phyloP scores from a whole-genome alignment of 2,329 filamentous ascomycete species.

The Orbilia javanica region DNA sequence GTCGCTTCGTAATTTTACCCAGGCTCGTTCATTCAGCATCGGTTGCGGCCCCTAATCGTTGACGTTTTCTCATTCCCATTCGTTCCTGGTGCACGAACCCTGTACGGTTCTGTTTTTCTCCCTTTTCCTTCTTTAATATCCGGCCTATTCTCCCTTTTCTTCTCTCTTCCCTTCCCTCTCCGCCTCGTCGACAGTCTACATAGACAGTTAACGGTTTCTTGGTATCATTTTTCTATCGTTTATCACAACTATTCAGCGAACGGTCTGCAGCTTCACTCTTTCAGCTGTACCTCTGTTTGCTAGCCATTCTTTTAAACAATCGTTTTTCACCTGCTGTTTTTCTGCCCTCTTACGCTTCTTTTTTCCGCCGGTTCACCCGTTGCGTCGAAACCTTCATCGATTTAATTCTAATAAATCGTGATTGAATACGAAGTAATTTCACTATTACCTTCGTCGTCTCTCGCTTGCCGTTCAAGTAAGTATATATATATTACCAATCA shows the following conservation, averaged over 20 bases:
- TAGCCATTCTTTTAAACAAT: conserved; percentile 62
- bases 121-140: conserved; percentile 61
- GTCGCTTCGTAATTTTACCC: conserved; percentile 58
- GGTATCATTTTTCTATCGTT: conserved; percentile 61
- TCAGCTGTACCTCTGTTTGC: conserved; percentile 63
- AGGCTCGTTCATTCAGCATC: conserved; percentile 58
- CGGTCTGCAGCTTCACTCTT: conserved; percentile 62
- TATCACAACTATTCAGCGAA: conserved; percentile 61
- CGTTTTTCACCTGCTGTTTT: conserved; percentile 57
- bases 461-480: conserved; percentile 53
- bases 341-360: conserved; percentile 1
- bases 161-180: conserved; percentile 43
- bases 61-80: conserved; percentile 50
- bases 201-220: conserved; percentile 59
- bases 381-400: conserved; percentile 30
- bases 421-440: conserved; percentile 54
- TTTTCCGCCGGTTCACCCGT: conserved; percentile 25
- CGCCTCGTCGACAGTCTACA: conserved; percentile 60
- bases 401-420: conserved; percentile 57
- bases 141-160: conserved; percentile 62
- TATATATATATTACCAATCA: background rate
- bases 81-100: conserved; percentile 59
- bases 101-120: conserved; percentile 58
- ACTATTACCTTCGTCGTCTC: conserved; percentile 46
- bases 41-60: conserved; percentile 57